Conservation (phyloP, 345 rosid genomes). For the Eucalyptus tenuipes region DNA sequence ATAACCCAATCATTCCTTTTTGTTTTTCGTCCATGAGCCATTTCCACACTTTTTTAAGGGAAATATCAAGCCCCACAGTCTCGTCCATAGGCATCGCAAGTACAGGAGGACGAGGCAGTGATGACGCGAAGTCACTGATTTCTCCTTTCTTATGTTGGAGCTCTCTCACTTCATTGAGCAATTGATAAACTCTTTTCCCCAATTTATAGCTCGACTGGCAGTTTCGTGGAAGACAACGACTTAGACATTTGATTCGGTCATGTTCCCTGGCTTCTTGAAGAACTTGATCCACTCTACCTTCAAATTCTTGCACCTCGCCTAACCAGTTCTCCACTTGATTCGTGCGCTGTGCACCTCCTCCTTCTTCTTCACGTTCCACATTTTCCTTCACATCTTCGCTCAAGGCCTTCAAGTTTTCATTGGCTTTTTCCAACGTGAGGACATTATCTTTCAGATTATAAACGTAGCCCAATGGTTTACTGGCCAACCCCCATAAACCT, state of each 20-base stretch:
- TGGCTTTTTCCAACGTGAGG: fast-evolving
- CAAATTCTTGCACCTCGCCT: too few species aligned
- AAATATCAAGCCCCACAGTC: fast-evolving
- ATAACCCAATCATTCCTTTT: fast-evolving
- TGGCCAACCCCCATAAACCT: fast-evolving
- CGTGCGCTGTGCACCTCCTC: fast-evolving
- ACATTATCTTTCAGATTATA: too few species aligned
- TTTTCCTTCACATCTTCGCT: fast-evolving
- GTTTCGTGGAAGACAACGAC: fast-evolving
- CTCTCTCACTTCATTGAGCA: too few species aligned
- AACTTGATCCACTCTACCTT: too few species aligned
- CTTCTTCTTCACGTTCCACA: too few species aligned
- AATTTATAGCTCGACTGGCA: too few species aligned
- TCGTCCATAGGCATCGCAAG: fast-evolving
- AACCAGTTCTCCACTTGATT: too few species aligned
- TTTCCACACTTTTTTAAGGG: fast-evolving
- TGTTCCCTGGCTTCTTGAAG: fast-evolving
- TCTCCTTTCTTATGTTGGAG: too few species aligned
- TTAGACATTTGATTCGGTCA: too few species aligned
- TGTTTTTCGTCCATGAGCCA: fast-evolving
- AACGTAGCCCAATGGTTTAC: too few species aligned
- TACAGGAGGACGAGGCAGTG: fast-evolving
- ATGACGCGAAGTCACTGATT: fast-evolving
- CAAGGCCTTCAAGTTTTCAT: fast-evolving
- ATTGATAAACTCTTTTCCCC: fast-evolving